Percentiles rank a stretch among this genome's conserved stretches.
phyloP scores from a whole-genome alignment of 768 basidiomycete genomes.

The Postia placenta region DNA sequence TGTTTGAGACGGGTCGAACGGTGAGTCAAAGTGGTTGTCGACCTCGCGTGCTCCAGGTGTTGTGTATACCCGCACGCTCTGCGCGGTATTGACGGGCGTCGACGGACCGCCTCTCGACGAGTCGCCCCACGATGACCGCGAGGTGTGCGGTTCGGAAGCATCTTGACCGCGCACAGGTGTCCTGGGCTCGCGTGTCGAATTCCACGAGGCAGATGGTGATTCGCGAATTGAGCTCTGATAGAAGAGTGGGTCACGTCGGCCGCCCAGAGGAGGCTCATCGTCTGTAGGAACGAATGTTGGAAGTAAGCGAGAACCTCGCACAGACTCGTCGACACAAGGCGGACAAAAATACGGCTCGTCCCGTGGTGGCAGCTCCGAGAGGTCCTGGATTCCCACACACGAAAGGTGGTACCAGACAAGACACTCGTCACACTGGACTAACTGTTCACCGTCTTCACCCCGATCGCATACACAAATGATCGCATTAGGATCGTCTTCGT shows the following conservation, averaged over 20 bases:
- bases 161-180: constrained; percentile 41
- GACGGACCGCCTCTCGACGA: constrained; percentile 48
- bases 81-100: constrained; percentile 41
- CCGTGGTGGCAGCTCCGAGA: constrained; percentile 62
- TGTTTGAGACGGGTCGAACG: constrained; percentile 76
- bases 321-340: constrained; percentile 43
- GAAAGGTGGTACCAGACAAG: constrained; percentile 77
- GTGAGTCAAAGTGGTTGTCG: constrained; percentile 26
- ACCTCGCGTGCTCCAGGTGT: constrained; percentile 15
- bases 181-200: constrained; percentile 31
- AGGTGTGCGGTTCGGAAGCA: constrained; percentile 18
- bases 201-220: constrained; percentile 52
- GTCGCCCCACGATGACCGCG: constrained; percentile 40
- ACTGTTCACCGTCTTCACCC: constrained; percentile 62
- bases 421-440: constrained; percentile 81
- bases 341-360: constrained; percentile 79
- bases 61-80: constrained; percentile 22
- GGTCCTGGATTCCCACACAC: constrained; percentile 67
- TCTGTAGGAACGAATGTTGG: constrained; percentile 70
- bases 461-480: constrained; percentile 62
- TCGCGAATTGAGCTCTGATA: constrained; percentile 50
- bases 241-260: constrained; percentile 49
- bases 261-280: constrained; percentile 33
- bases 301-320: constrained; percentile 39
- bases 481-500: constrained; percentile 40